Evolutionary conservation across 208 protist genomes (phyloP).

Genomic region (Acanthamoeba divionensis): DNA sequence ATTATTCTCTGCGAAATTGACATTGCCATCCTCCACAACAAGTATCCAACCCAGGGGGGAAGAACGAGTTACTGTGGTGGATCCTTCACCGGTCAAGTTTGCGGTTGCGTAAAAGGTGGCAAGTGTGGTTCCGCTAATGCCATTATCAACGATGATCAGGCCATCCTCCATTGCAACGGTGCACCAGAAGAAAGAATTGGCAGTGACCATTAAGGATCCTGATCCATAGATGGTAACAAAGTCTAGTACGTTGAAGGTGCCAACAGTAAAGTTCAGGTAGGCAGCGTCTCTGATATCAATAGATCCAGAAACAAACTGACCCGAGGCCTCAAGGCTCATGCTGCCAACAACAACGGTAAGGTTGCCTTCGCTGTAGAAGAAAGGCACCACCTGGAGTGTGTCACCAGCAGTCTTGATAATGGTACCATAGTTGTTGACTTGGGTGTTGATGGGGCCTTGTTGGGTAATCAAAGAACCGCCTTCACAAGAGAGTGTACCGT

Average conservation of each 20-base stretch:
- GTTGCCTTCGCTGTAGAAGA: slow-evolving; percentile 19
- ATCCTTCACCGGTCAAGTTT: too few relatives aligned
- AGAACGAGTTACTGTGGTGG: too few relatives aligned
- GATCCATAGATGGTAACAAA: background rate
- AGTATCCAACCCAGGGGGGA: too few relatives aligned
- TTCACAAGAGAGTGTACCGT: background rate
- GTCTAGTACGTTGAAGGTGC: background rate
- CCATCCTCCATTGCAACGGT: background rate
- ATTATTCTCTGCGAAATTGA: background rate
- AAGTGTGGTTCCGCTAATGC: background rate
- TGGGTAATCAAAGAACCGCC: background rate
- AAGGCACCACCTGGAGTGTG: background rate
- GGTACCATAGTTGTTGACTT: slow-evolving; percentile 18
- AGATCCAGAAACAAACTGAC: background rate
- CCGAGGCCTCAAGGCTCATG: background rate
- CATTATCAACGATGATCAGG: slow-evolving; percentile 1
- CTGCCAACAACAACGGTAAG: slow-evolving; percentile 32
- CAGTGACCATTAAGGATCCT: slow-evolving; percentile 14
- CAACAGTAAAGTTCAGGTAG: background rate
- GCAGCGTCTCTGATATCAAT: background rate
- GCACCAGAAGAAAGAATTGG: background rate
- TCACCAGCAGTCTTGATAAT: slow-evolving; percentile 28
- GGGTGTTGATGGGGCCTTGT: background rate
- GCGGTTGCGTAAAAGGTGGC: slow-evolving; percentile 15
- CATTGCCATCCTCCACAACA: slow-evolving; percentile 17